These are phyloP conservation scores for Eremomyces bilateralis DNA, from an alignment of 495 filamentous ascomycete species.

Conservation along the genomic window DNA sequence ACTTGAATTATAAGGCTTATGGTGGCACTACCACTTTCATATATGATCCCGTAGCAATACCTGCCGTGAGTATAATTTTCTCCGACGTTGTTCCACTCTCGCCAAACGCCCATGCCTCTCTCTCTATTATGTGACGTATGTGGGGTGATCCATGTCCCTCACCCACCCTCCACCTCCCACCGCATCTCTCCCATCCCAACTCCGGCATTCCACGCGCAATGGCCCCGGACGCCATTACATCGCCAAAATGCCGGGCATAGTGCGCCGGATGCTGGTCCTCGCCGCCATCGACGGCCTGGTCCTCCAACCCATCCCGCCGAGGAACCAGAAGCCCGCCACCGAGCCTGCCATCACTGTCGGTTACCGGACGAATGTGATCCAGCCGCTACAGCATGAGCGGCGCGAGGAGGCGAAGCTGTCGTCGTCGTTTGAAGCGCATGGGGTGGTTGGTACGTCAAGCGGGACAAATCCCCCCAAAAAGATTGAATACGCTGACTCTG, in stretches of 20 bases:
- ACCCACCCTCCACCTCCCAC: no score
- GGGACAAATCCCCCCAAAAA: background rate
- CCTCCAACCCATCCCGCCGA: slow-evolving; percentile 40
- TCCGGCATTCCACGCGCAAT: no score
- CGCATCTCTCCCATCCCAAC: no score
- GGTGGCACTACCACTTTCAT: no score
- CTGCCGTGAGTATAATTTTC: no score
- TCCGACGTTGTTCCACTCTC: no score
- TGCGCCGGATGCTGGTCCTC: slow-evolving; percentile 58
- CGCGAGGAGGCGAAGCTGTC: slow-evolving; percentile 21
- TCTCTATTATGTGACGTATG: no score
- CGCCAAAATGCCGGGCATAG: slow-evolving; percentile 42
- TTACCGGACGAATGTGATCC: slow-evolving; percentile 46
- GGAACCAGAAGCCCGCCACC: slow-evolving; percentile 17
- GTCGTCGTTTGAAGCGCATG: slow-evolving; percentile 47
- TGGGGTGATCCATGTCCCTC: no score
- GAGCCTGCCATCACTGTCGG: slow-evolving; percentile 38
- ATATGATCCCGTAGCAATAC: no score
- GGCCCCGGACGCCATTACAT: no score
- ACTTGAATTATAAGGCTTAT: no score
- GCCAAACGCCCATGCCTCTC: no score
- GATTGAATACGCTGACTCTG: slow-evolving; percentile 6
- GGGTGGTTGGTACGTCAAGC: slow-evolving; percentile 50
- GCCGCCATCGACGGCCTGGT: slow-evolving; percentile 74
- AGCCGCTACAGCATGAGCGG: slow-evolving; percentile 20